Conservation (phyloP, 192 early-diverging fungal species). For the Backusella australiensis region DNA sequence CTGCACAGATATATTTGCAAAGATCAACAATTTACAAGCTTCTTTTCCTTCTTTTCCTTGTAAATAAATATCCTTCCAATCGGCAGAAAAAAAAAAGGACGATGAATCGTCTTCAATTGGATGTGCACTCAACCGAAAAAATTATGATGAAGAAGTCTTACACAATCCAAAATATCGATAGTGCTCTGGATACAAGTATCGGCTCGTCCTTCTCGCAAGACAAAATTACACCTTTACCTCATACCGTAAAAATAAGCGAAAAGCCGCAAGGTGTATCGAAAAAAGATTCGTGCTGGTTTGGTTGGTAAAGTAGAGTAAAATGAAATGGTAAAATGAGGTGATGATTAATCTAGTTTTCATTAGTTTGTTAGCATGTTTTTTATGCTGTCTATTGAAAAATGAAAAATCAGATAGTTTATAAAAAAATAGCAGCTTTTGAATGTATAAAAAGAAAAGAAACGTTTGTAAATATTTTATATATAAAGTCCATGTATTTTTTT, state of each 20-base stretch:
- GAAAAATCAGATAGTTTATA: neutral
- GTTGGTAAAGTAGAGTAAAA: slow-evolving; percentile 7
- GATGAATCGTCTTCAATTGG: neutral
- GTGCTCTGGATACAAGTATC: neutral
- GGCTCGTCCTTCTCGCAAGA: neutral
- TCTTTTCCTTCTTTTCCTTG: neutral
- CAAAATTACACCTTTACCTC: neutral
- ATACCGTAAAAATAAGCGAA: neutral
- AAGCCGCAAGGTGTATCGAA: neutral
- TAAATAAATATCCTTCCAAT: neutral
- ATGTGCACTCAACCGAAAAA: neutral
- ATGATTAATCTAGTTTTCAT: neutral
- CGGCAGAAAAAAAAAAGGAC: no score
- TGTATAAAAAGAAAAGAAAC: neutral
- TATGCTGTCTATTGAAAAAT: slow-evolving; percentile 18
- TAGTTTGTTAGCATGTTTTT: slow-evolving; percentile 16
- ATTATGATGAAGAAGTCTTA: neutral
- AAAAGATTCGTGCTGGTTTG: slow-evolving; percentile 7
- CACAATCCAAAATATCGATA: neutral
- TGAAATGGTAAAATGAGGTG: neutral
- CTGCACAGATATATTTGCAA: slow-evolving; percentile 1
- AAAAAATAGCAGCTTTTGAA: neutral
- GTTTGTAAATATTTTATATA: neutral
- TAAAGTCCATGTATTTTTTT: neutral
- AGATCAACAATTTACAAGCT: neutral